Evolutionary conservation across 148 eudicot species (phyloP), one percentile per base, ranked within the genome.

Genomic region (Drosera capensis): DNA sequence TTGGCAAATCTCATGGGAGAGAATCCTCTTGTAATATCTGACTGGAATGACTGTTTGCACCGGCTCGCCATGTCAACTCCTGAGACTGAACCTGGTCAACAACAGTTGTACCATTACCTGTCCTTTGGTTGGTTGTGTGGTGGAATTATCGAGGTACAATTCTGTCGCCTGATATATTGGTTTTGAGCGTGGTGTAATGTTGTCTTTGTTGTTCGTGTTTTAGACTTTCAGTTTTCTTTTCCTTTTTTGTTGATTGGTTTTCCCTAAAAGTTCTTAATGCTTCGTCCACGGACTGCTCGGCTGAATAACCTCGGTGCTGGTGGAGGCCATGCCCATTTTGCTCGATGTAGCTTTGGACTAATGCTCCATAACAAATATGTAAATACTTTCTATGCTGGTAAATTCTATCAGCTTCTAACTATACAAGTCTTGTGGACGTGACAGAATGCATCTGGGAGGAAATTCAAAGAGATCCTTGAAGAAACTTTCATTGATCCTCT

Each of bases 51-150:
- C 51, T 90, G 99, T 54, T 65, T 90, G 54, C 77, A 56, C 52
- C 60, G 54, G 47, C 65, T 81, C 45, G 75, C 80, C 14, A 25
- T 18, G 63, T 61, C 66, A 28, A 53, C 42, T 38, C 95, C 95
- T 26, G 97, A 90, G 74, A 76, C 80, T 50, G 80, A 68, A 63
- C 93, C 99, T 42, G 99, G 99, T 21, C 56, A 55, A 38, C 67
- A 78, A 59, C 99, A 84, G 59, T 51, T 80, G 51, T 90, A 90
- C 71, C 99, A 90, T 58, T 76, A 84, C 70, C 67, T 84, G 21
- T 90, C 99, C 38, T 90, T 71, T 74, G 95, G 99, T 37, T 90
- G 95, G 95, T 62, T 90, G 23, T 84, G 95, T 74, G 99, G 95
- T 16, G 95, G 93, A 31, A 75, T 84, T 56, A 68, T 85, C 48